Percentiles rank a stretch among this genome's conserved stretches.
These are phyloP conservation scores for Neoboletus subvelutipes DNA, from an alignment of 768 basidiomycete genomes.

Conservation along the genomic window DNA sequence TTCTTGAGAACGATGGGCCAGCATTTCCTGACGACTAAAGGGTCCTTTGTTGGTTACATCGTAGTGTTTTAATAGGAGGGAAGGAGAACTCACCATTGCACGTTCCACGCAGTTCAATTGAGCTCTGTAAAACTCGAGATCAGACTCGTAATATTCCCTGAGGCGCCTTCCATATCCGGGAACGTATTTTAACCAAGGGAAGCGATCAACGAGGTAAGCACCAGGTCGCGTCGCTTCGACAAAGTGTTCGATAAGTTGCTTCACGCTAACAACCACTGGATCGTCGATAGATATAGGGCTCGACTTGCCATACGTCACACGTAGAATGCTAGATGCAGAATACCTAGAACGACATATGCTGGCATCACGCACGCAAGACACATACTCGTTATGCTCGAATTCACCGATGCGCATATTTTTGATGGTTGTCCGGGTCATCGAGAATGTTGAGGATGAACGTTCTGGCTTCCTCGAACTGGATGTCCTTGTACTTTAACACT, in stretches of 20 bases:
- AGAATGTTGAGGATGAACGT: slow-evolving; percentile 30
- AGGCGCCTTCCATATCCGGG: too few relatives aligned
- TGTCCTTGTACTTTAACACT: slow-evolving; percentile 43
- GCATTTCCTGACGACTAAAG: slow-evolving; percentile 12
- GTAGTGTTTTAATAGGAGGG: rapidly evolving
- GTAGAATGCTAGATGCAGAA: slow-evolving; percentile 26
- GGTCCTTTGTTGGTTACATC: not conserved
- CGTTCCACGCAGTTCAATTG: too few relatives aligned
- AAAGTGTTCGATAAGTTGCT: too few relatives aligned
- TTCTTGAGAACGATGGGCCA: slow-evolving; percentile 46
- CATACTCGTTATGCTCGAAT: slow-evolving; percentile 26
- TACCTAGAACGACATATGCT: slow-evolving; percentile 19
- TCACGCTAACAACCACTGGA: slow-evolving; percentile 21
- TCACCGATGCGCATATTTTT: slow-evolving; percentile 46
- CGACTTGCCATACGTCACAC: slow-evolving; percentile 26
- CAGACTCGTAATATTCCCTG: too few relatives aligned
- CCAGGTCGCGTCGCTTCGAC: too few relatives aligned
- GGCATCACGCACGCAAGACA: not conserved
- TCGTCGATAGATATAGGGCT: slow-evolving; percentile 19
- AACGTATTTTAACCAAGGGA: too few relatives aligned
- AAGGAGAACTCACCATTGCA: too few relatives aligned
- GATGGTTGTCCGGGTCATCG: slow-evolving; percentile 33
- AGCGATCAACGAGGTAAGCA: too few relatives aligned
- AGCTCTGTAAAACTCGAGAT: too few relatives aligned
- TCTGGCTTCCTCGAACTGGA: slow-evolving; percentile 38